These are phyloP conservation scores for Poterioochromonas sp. DNA, from an alignment of 352 stramenopile genomes.

Conservation along the genomic window DNA sequence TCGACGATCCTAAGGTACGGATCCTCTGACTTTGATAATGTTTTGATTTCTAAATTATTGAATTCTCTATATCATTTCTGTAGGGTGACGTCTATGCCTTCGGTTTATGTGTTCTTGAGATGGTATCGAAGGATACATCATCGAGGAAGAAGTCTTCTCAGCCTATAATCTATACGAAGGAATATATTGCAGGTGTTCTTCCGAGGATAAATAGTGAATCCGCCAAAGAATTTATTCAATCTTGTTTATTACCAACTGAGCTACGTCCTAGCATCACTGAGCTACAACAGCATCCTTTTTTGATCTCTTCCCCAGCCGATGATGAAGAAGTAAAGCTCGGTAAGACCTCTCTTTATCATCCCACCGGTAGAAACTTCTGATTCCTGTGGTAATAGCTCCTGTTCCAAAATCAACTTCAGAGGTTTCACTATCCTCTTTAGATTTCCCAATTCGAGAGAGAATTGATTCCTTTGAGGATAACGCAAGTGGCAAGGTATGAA, in stretches of 20 bases:
- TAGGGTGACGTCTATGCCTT: slow-evolving; percentile 92
- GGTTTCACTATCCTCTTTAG: too few relatives aligned
- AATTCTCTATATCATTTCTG: background rate
- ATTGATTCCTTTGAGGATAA: too few relatives aligned
- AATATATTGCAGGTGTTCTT: background rate
- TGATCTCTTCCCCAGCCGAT: background rate
- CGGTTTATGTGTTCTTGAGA: slow-evolving; percentile 98
- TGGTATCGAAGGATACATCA: slow-evolving; percentile 71
- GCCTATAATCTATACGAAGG: too few relatives aligned
- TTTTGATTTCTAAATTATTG: too few relatives aligned
- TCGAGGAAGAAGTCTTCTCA: too few relatives aligned
- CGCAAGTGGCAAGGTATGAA: too few relatives aligned
- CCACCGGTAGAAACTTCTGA: too few relatives aligned
- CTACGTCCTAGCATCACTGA: background rate
- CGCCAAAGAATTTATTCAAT: background rate
- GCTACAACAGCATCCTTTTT: background rate
- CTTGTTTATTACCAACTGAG: background rate
- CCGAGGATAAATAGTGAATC: background rate
- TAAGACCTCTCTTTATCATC: too few relatives aligned
- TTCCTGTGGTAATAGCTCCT: too few relatives aligned
- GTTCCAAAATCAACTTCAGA: too few relatives aligned
- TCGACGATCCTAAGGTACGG: background rate
- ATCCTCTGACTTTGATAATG: background rate
- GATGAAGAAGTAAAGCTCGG: background rate
- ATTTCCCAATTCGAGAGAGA: too few relatives aligned